These are phyloP conservation scores for Rosa lucieae DNA, from an alignment of 306 rosid species.

Conservation along the genomic window DNA sequence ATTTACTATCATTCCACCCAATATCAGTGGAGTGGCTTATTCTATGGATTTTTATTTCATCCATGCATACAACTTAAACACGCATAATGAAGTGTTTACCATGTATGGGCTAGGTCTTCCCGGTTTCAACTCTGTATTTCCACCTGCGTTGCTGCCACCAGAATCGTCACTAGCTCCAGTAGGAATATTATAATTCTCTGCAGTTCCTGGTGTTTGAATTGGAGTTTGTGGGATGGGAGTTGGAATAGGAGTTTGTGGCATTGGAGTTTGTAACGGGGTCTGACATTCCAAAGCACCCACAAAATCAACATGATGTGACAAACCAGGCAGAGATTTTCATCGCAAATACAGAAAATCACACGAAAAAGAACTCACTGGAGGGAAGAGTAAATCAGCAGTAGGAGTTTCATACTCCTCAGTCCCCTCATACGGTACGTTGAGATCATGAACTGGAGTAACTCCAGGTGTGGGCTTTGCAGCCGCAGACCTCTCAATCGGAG, in stretches of 20 bases:
- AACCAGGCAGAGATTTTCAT: not conserved
- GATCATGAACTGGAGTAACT: slow-evolving; percentile 95
- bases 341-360: not conserved
- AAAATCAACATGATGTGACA: slow-evolving; percentile 13
- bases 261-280: slow-evolving; percentile 91
- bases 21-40: not conserved
- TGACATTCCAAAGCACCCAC: slow-evolving; percentile 31
- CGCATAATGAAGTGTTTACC: slow-evolving; percentile 42
- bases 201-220: slow-evolving; percentile 85
- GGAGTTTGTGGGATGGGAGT: slow-evolving; percentile 76
- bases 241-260: slow-evolving; percentile 87
- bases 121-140: slow-evolving; percentile 60
- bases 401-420: slow-evolving; percentile 97
- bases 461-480: slow-evolving; percentile 69
- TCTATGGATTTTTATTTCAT: not conserved
- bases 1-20: not conserved
- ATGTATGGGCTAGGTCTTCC: slow-evolving; percentile 73
- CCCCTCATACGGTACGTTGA: slow-evolving; percentile 96
- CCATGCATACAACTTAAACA: not conserved
- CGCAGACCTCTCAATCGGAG: slow-evolving; percentile 78
- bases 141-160: slow-evolving; percentile 31
- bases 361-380: slow-evolving; percentile 64
- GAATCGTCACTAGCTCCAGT: slow-evolving; percentile 83
- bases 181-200: slow-evolving; percentile 80
- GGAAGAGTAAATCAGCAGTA: slow-evolving; percentile 91